A percentile compares a stretch with the other conserved stretches of the same genome.
Evolutionary conservation across 305 asterid species (phyloP).

Genomic region (Galium porrigens): DNA sequence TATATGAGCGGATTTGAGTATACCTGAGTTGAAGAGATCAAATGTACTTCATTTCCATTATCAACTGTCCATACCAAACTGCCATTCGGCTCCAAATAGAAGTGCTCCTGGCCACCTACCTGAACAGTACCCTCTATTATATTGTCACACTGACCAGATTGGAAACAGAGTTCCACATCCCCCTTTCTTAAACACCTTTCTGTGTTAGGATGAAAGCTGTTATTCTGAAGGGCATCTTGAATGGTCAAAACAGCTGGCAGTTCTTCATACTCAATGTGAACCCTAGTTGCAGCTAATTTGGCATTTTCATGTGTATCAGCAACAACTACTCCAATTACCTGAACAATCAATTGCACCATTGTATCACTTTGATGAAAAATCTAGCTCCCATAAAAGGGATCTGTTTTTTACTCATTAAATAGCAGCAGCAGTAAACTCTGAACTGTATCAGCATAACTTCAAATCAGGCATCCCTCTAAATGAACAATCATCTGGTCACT

Average conservation of each 20-base stretch:
- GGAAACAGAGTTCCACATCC: constrained; percentile 56
- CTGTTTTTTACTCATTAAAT: background rate
- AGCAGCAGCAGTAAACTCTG: background rate
- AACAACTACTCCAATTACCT: constrained; percentile 85
- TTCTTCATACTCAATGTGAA: constrained; percentile 61
- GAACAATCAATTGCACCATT: constrained; percentile 15
- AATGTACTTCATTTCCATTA: constrained; percentile 87
- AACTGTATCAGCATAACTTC: background rate
- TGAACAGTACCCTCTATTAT: constrained; percentile 70
- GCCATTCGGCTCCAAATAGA: constrained; percentile 85
- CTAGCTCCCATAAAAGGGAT: background rate
- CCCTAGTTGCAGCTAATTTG: constrained; percentile 69
- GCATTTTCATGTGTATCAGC: constrained; percentile 97
- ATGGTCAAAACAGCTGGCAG: constrained; percentile 74
- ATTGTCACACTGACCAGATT: constrained; percentile 60
- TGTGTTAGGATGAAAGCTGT: constrained; percentile 68
- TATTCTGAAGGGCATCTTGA: constrained; percentile 55
- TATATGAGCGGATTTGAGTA: background rate
- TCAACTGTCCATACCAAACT: constrained; percentile 74
- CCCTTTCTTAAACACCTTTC: constrained; percentile 51
- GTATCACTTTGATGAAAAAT: constrained; percentile 1
- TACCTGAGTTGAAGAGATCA: constrained; percentile 96
- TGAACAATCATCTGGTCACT: background rate
- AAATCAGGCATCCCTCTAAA: background rate
- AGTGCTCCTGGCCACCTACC: constrained; percentile 94